These are phyloP conservation scores for Thalassiosira exigua DNA, from an alignment of 352 stramenopile species.

Conservation along the genomic window DNA sequence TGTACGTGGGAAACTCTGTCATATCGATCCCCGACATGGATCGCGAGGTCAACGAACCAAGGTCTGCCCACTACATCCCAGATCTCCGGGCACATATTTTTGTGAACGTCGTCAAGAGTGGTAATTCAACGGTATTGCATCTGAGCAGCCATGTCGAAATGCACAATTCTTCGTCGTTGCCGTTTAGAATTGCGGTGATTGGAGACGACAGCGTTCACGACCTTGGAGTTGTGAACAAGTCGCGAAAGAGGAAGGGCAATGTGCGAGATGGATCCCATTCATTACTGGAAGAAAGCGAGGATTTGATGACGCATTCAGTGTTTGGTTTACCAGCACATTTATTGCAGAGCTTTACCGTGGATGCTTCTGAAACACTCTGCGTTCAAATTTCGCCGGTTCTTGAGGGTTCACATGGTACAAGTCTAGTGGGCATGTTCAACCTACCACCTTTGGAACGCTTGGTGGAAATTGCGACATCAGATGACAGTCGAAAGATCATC, in stretches of 20 bases:
- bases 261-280: slow-evolving; percentile 30
- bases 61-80: slow-evolving; percentile 58
- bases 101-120: slow-evolving; percentile 71
- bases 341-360: slow-evolving; percentile 50
- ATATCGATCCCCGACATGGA: slow-evolving; percentile 79
- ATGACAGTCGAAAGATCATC: slow-evolving; percentile 47
- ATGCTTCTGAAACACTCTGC: slow-evolving; percentile 57
- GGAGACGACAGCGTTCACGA: slow-evolving; percentile 59
- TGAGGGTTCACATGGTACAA: slow-evolving; percentile 19
- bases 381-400: slow-evolving; percentile 64
- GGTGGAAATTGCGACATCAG: slow-evolving; percentile 58
- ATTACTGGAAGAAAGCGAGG: slow-evolving; percentile 56
- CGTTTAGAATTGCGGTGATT: slow-evolving; percentile 65
- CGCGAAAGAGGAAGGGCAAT: slow-evolving; percentile 40
- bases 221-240: slow-evolving; percentile 52
- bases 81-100: slow-evolving; percentile 63
- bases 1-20: slow-evolving; percentile 60
- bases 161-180: slow-evolving; percentile 66
- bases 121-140: slow-evolving; percentile 84
- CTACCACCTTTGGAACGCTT: slow-evolving; percentile 56
- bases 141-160: slow-evolving; percentile 78
- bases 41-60: slow-evolving; percentile 53
- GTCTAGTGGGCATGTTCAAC: slow-evolving; percentile 62
- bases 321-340: slow-evolving; percentile 67
- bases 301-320: slow-evolving; percentile 63